Evolutionary conservation across 345 rosid species (phyloP), one percentile per base, ranked within the genome.

Genomic region (Salix arbutifolia): DNA sequence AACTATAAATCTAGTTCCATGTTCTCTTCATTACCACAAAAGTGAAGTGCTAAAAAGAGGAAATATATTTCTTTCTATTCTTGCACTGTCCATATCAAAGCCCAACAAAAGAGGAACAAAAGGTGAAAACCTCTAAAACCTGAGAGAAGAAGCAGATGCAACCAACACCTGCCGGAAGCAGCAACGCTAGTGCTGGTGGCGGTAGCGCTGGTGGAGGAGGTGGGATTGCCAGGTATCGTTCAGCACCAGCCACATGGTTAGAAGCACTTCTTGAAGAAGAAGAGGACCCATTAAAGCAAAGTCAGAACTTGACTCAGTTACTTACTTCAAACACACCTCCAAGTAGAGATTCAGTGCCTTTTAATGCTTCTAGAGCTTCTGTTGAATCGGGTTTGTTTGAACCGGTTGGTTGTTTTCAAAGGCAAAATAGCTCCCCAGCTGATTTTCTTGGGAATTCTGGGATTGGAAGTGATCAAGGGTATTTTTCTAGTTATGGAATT

Each of bases 231-330:
- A 83, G 94, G 65, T 86, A 88, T 79, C 89, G 92, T 18, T 92
- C 93, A 40, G 97, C 93, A 72, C 97, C 97, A 10, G 84, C 91
- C 23, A 80, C 89, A 60, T 92, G 97, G 97, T 82, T 92, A 35
- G 93, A 89, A 72, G 85, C 91, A 1, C 89, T 92, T 40, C 86
- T 90, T 8, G 97, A 87, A 71, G 94, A 88, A 70, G 94, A 86
- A 56, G 94, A 89, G 74, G 94, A 90, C 79, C 90, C 90, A 21
- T 71, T 90, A 40, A 92, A 89, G 83, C 89, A 91, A 23, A 87
- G 77, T 83, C 94, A 89, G 69, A 86, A 85, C 71, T 80, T 92
- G 70, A 90, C 96, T 23, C 90, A 92, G 86, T 80, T 93, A 30
- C 88, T 93, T 21, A 77, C 85, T 18, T 65, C 86, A 21, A 16